Evolutionary conservation across 1,284 basidiomycete species (phyloP).

Genomic region (Apiotrichum mycotoxinovorans): DNA sequence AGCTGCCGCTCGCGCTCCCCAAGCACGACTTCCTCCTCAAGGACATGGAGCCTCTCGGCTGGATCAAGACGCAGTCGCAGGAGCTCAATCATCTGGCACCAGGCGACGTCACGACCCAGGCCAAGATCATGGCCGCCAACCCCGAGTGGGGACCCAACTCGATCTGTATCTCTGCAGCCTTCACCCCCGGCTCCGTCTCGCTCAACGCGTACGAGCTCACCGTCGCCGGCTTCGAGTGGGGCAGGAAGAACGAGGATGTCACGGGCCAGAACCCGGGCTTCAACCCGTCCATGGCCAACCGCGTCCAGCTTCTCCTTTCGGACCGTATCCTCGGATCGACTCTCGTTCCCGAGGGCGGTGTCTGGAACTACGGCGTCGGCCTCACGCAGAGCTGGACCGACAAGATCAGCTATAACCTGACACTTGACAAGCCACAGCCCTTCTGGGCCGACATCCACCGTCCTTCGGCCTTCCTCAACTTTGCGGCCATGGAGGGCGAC

Average conservation of each 20-base stretch:
- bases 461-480: slow-evolving; percentile 83
- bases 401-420: slow-evolving; percentile 77
- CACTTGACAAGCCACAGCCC: slow-evolving; percentile 80
- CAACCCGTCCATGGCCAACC: slow-evolving; percentile 96
- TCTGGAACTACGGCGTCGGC: slow-evolving; percentile 92
- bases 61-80: slow-evolving; percentile 91
- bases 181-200: slow-evolving; percentile 96
- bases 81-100: slow-evolving; percentile 91
- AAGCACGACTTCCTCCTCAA: slow-evolving; percentile 92
- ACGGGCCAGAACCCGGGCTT: slow-evolving; percentile 86
- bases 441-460: slow-evolving; percentile 98
- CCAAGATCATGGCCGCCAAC: slow-evolving; percentile 93
- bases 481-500: slow-evolving; percentile 77
- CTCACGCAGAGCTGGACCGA: slow-evolving; percentile 88
- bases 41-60: slow-evolving; percentile 92
- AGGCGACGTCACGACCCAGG: slow-evolving; percentile 90
- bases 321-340: slow-evolving; percentile 92
- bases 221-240: slow-evolving; percentile 96
- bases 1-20: slow-evolving; percentile 79
- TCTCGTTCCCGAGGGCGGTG: slow-evolving; percentile 79
- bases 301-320: slow-evolving; percentile 88
- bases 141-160: slow-evolving; percentile 91
- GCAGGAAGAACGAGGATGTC: slow-evolving; percentile 83
- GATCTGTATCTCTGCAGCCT: slow-evolving; percentile 90
- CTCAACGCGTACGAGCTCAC: slow-evolving; percentile 87